phyloP scores from a whole-genome alignment of 2,329 filamentous ascomycete genomes.

The Amauroascus verrucosus region DNA sequence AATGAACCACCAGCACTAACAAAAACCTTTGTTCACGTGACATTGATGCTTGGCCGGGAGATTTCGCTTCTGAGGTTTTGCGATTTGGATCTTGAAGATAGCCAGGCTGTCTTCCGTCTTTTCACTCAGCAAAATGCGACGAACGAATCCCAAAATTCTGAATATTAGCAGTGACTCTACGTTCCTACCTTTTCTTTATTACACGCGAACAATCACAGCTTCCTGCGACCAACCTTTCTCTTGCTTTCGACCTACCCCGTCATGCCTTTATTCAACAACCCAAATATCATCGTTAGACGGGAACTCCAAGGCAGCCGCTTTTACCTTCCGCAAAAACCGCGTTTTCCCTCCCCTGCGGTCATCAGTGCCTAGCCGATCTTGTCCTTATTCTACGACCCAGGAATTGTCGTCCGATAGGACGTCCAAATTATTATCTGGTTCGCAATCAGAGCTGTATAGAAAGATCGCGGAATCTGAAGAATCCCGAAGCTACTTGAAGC shows the following conservation, averaged over 20 bases:
- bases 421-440: not conserved
- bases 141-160: constrained; percentile 22
- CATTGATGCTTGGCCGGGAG: too few species aligned
- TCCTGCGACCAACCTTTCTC: constrained; percentile 2
- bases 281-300: not conserved
- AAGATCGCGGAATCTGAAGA: not conserved
- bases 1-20: too few species aligned
- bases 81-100: too few species aligned
- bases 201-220: constrained; percentile 51
- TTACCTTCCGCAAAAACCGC: not conserved
- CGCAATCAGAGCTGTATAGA: not conserved
- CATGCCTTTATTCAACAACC: not conserved
- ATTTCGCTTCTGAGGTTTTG: too few species aligned
- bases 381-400: not conserved
- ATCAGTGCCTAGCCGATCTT: not conserved
- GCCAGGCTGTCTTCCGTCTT: too few species aligned
- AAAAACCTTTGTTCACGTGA: too few species aligned
- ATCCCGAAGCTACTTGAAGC: not conserved
- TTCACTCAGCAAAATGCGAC: constrained; percentile 21
- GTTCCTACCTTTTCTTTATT: constrained; percentile 59
- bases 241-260: not conserved
- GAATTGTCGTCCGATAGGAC: not conserved
- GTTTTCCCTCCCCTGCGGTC: not conserved
- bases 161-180: constrained; percentile 24
- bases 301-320: too few species aligned